phyloP scores from a whole-genome alignment of 202 grass and related monocot genomes.

The Sporobolus alterniflorus region DNA sequence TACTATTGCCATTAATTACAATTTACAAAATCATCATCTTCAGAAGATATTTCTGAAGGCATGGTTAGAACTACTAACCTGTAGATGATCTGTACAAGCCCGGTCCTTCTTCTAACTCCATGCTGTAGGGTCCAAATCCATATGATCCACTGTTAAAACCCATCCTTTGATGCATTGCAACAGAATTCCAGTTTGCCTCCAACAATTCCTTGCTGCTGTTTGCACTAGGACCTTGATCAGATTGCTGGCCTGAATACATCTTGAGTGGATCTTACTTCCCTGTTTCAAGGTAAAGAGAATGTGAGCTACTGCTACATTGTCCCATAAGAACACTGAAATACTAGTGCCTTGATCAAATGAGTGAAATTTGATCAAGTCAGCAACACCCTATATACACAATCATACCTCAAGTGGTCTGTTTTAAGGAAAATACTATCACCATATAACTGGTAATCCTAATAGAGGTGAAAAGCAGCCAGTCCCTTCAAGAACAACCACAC shows the following conservation, averaged over 20 bases:
- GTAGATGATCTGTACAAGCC: slow-evolving; percentile 52
- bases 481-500: slow-evolving; percentile 38
- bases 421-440: slow-evolving; percentile 18
- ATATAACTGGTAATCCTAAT: slow-evolving; percentile 32
- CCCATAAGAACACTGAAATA: slow-evolving; percentile 5
- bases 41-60: not conserved
- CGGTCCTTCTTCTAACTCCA: slow-evolving; percentile 48
- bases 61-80: slow-evolving; percentile 48
- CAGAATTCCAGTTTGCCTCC: slow-evolving; percentile 57
- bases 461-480: slow-evolving; percentile 33
- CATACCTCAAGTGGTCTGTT: slow-evolving; percentile 20
- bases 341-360: not conserved
- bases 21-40: slow-evolving; percentile 10
- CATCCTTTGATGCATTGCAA: slow-evolving; percentile 61
- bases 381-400: slow-evolving; percentile 2
- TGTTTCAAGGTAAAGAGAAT: slow-evolving; percentile 32
- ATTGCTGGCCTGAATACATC: slow-evolving; percentile 62
- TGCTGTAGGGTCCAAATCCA: slow-evolving; percentile 56
- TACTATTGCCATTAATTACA: slow-evolving; percentile 22
- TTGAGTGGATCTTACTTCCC: slow-evolving; percentile 34
- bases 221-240: slow-evolving; percentile 45
- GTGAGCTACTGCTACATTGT: slow-evolving; percentile 14
- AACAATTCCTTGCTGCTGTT: slow-evolving; percentile 49
- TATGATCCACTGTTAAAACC: slow-evolving; percentile 51
- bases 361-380: slow-evolving; percentile 19